phyloP scores from a whole-genome alignment of 106 monocot genomes.

The Dioscorea dumetorum region DNA sequence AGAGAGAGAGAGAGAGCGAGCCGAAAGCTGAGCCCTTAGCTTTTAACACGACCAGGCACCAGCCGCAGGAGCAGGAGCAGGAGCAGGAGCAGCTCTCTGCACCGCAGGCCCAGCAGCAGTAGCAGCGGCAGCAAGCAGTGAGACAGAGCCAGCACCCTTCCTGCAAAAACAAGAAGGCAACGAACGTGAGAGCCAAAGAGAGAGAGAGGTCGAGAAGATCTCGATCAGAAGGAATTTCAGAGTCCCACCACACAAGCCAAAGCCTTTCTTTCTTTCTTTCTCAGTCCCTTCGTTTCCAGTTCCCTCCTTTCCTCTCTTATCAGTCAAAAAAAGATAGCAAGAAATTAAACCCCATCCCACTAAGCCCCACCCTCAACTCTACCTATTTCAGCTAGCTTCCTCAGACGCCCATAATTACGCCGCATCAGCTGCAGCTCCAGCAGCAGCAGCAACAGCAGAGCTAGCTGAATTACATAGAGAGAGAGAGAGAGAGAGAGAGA shows the following conservation, averaged over 20 bases:
- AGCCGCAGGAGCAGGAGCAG: conserved; percentile 4
- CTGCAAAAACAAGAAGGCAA: conserved; percentile 8
- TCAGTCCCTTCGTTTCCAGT: too few relatives aligned
- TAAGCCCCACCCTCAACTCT: neutral
- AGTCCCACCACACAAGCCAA: conserved; percentile 1
- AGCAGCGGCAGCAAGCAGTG: conserved; percentile 7
- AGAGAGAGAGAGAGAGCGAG: neutral
- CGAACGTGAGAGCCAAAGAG: neutral
- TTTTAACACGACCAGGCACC: conserved; percentile 19
- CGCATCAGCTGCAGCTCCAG: neutral
- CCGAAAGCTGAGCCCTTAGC: conserved; percentile 19
- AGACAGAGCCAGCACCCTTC: neutral
- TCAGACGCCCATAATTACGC: neutral
- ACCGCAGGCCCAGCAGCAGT: neutral
- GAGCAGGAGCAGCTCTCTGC: neutral
- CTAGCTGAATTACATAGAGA: conserved; percentile 1
- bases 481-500: neutral
- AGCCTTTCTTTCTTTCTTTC: neutral
- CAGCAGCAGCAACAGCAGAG: neutral
- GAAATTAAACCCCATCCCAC: neutral
- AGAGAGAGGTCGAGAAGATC: conserved; percentile 32
- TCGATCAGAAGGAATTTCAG: conserved; percentile 48
- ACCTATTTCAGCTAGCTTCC: neutral
- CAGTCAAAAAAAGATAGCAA: neutral
- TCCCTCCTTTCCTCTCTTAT: too few relatives aligned